phyloP scores from a whole-genome alignment of 1,284 basidiomycete species.

The Lignosus rhinocerotis region DNA sequence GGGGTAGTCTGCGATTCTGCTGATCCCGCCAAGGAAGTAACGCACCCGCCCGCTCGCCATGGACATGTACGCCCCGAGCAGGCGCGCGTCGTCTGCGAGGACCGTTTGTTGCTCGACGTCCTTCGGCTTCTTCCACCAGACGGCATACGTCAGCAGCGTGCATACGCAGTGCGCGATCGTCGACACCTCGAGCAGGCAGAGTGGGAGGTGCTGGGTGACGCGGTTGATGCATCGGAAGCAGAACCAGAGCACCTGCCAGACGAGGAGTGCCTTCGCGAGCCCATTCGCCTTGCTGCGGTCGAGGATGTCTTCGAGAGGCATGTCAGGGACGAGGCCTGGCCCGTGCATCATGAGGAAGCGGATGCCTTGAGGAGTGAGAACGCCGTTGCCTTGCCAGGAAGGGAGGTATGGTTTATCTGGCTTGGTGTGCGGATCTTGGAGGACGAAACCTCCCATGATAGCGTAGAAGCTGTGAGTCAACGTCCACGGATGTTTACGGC shows the following conservation, averaged over 20 bases:
- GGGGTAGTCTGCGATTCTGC: no score
- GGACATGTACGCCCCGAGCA: conserved; percentile 2
- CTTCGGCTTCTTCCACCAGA: conserved; percentile 24
- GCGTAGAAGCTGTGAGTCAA: conserved; percentile 23
- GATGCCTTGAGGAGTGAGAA: conserved; percentile 1
- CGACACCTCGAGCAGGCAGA: conserved; percentile 21
- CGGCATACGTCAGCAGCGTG: conserved; percentile 14
- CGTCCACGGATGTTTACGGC: conserved; percentile 6
- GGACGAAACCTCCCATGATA: conserved; percentile 26
- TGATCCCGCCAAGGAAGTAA: no score
- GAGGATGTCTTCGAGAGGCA: conserved; percentile 21
- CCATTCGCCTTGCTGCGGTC: conserved; percentile 29
- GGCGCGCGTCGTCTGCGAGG: background rate
- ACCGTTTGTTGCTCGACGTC: conserved; percentile 11
- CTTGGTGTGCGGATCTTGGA: conserved; percentile 7
- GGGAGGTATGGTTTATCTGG: conserved; percentile 7
- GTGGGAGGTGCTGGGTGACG: conserved; percentile 13
- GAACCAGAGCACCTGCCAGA: conserved; percentile 32
- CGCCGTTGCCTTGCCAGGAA: conserved; percentile 1
- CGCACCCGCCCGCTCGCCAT: background rate
- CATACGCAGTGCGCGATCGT: conserved; percentile 19
- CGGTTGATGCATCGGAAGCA: conserved; percentile 26
- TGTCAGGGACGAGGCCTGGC: conserved; percentile 15
- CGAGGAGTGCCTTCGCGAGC: conserved; percentile 24
- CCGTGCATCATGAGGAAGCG: conserved; percentile 17